phyloP scores from a whole-genome alignment of 2,329 filamentous ascomycete genomes.

The Trichoderma cornu-damae region DNA sequence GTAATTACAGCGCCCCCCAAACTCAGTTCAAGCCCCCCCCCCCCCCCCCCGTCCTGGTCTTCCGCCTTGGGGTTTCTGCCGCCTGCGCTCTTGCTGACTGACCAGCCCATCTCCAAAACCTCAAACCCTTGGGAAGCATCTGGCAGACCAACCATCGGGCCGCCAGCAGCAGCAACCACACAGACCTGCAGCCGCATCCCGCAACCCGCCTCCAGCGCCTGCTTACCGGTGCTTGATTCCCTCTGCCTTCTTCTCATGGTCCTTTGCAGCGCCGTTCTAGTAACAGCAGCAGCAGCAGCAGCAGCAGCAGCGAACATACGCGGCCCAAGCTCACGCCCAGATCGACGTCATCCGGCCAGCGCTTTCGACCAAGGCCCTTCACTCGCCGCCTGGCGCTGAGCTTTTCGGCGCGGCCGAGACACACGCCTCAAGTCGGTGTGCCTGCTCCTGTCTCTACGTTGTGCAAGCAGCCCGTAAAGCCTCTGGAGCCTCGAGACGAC shows the following conservation, averaged over 20 bases:
- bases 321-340: background rate
- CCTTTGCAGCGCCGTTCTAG: too few relatives aligned
- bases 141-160: background rate
- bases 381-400: background rate
- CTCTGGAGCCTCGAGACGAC: background rate
- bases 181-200: conserved; percentile 9
- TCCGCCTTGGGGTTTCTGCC: conserved; percentile 14
- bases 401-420: background rate
- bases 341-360: conserved; percentile 9
- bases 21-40: background rate
- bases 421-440: conserved; percentile 8
- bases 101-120: conserved; percentile 14
- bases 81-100: conserved; percentile 18
- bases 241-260: background rate
- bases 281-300: background rate
- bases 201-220: background rate
- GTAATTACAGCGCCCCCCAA: background rate
- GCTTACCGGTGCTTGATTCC: background rate
- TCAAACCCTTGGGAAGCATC: background rate
- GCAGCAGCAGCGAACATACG: background rate
- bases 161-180: conserved; percentile 3
- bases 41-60: conserved; percentile 15
- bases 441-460: background rate
- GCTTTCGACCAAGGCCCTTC: background rate
- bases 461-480: conserved; percentile 6